phyloP scores from a whole-genome alignment of 139 green algal species.

The Tetraselmis chui region DNA sequence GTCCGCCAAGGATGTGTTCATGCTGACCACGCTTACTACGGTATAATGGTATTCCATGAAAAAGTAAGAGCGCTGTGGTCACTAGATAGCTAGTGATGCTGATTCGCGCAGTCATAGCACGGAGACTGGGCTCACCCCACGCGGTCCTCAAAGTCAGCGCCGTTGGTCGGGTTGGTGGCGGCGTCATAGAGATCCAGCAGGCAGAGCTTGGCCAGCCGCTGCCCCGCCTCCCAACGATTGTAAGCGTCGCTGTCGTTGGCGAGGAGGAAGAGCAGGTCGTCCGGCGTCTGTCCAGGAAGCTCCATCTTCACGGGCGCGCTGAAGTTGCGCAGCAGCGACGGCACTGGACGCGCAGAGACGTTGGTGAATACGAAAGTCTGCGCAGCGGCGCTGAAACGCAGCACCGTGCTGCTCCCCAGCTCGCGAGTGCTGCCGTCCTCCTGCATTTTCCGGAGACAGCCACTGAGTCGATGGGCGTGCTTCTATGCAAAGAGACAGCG shows the following conservation, averaged over 20 bases:
- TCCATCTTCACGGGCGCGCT: slow-evolving; percentile 83
- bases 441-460: too few species aligned
- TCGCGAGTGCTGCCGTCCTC: slow-evolving; percentile 11
- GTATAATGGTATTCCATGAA: too few species aligned
- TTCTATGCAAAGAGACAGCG: too few species aligned
- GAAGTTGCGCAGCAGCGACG: slow-evolving; percentile 88
- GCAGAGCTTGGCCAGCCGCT: slow-evolving; percentile 68
- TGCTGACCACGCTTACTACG: too few species aligned
- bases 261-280: slow-evolving; percentile 87
- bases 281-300: slow-evolving; percentile 62
- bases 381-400: slow-evolving; percentile 47
- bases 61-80: too few species aligned
- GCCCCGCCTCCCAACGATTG: slow-evolving; percentile 86
- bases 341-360: slow-evolving; percentile 56
- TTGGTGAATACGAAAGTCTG: slow-evolving; percentile 49
- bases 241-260: slow-evolving; percentile 87
- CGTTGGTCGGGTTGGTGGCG: slow-evolving; percentile 4
- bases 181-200: slow-evolving; percentile 68
- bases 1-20: too few species aligned
- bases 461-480: too few species aligned
- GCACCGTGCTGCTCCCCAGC: slow-evolving; percentile 32
- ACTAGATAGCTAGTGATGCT: too few species aligned
- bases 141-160: neutral
- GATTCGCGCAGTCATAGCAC: too few species aligned
- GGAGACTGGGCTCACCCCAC: neutral